These are phyloP conservation scores for Trypanosoma mega DNA, from an alignment of 208 protist genomes.

Conservation along the genomic window DNA sequence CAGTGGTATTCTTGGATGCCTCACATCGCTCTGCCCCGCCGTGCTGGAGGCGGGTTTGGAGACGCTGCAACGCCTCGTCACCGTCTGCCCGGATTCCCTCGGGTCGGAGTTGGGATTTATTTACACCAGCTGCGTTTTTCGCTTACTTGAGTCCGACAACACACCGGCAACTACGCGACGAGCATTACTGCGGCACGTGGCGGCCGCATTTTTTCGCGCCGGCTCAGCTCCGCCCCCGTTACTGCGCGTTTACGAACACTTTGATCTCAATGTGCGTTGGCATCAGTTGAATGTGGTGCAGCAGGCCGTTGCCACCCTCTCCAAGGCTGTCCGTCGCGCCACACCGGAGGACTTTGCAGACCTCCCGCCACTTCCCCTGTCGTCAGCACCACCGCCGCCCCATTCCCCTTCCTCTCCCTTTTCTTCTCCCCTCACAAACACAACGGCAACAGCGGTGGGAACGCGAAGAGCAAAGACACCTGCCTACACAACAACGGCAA, in stretches of 20 bases:
- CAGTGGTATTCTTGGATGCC: slow-evolving; percentile 87
- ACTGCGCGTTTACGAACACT: slow-evolving; percentile 69
- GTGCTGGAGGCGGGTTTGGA: slow-evolving; percentile 92
- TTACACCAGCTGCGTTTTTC: slow-evolving; percentile 91
- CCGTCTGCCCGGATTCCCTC: slow-evolving; percentile 35
- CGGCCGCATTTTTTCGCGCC: slow-evolving; percentile 56
- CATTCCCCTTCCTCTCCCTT: too few species aligned
- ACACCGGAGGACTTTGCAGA: slow-evolving; percentile 41
- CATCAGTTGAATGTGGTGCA: slow-evolving; percentile 83
- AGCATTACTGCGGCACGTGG: slow-evolving; percentile 81
- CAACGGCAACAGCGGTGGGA: too few species aligned
- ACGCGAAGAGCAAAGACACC: too few species aligned
- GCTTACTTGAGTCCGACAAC: slow-evolving; percentile 90
- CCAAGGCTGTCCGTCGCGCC: slow-evolving; percentile 72
- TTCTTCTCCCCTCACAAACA: too few species aligned
- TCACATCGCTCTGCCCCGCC: slow-evolving; percentile 70
- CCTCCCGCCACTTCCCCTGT: too few species aligned
- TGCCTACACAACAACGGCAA: too few species aligned
- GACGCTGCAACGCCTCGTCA: slow-evolving; percentile 76
- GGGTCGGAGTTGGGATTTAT: slow-evolving; percentile 90
- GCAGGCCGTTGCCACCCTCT: slow-evolving; percentile 71
- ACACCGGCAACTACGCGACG: slow-evolving; percentile 84
- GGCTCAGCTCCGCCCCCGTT: slow-evolving; percentile 34
- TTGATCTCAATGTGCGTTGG: slow-evolving; percentile 78
- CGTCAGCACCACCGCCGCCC: too few species aligned